phyloP scores from a whole-genome alignment of 805 yeast species.

The Saturnispora sekii region DNA sequence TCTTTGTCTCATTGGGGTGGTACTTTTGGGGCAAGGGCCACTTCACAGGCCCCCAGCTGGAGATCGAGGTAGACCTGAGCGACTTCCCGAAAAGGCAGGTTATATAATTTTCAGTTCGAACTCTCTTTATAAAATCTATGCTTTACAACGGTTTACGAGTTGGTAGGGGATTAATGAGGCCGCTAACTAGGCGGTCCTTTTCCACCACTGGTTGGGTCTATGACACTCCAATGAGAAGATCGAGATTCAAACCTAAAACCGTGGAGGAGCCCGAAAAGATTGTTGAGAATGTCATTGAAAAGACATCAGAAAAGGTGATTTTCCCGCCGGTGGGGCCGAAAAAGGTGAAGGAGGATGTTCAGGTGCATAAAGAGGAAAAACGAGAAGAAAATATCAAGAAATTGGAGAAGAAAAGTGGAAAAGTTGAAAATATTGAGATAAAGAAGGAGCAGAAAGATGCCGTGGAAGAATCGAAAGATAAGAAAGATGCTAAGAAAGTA shows the following conservation, averaged over 20 bases:
- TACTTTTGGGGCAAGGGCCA: conserved; percentile 50
- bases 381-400: neutral
- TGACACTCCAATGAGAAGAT: conserved; percentile 1
- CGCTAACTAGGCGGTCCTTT: neutral
- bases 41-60: conserved; percentile 54
- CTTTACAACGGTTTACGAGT: neutral
- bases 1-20: conserved; percentile 41
- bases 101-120: neutral
- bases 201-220: neutral
- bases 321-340: neutral
- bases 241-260: conserved; percentile 2
- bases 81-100: conserved; percentile 3
- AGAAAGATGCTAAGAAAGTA: neutral
- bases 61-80: neutral
- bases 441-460: neutral
- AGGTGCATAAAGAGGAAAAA: neutral
- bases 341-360: neutral
- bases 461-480: neutral
- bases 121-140: neutral
- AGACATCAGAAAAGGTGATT: neutral
- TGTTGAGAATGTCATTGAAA: no score
- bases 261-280: neutral
- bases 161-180: neutral
- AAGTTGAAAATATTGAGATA: neutral
- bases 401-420: neutral